Evolutionary conservation across 1,284 basidiomycete species (phyloP).

Genomic region (Puccinia triticina): DNA sequence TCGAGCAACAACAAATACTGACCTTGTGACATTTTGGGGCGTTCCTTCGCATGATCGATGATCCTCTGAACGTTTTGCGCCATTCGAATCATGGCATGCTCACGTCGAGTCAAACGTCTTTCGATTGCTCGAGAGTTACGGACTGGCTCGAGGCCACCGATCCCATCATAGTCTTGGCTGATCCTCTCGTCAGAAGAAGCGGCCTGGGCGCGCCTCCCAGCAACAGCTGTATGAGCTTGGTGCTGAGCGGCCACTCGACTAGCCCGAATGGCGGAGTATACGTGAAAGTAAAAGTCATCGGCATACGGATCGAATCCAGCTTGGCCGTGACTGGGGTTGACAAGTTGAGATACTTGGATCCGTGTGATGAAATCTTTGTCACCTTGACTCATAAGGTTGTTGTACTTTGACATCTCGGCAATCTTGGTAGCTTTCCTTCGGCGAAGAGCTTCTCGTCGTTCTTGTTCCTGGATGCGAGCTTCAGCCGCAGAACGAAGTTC

Average conservation of each 20-base stretch:
- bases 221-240: slow-evolving; percentile 42
- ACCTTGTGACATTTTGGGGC: slow-evolving; percentile 57
- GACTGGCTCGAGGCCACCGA: slow-evolving; percentile 4
- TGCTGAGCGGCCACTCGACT: slow-evolving; percentile 69
- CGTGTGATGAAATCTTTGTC: slow-evolving; percentile 99
- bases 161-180: slow-evolving; percentile 33
- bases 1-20: slow-evolving; percentile 17
- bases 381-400: slow-evolving; percentile 96
- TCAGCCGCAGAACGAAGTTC: slow-evolving; percentile 60
- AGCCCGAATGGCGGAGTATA: slow-evolving; percentile 79
- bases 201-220: slow-evolving; percentile 24
- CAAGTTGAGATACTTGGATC: slow-evolving; percentile 96
- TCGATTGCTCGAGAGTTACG: slow-evolving; percentile 71
- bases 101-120: slow-evolving; percentile 61
- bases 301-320: slow-evolving; percentile 81
- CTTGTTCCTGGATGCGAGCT: slow-evolving; percentile 82
- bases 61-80: slow-evolving; percentile 95
- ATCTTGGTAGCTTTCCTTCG: slow-evolving; percentile 80
- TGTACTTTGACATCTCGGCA: slow-evolving; percentile 87
- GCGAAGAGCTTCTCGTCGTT: slow-evolving; percentile 79
- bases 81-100: slow-evolving; percentile 71
- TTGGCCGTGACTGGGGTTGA: slow-evolving; percentile 61
- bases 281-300: slow-evolving; percentile 98
- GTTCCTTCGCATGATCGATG: slow-evolving; percentile 83
- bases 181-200: slow-evolving; percentile 22